Conservation (phyloP, 352 stramenopile species). For the Globisporangium lucens region DNA sequence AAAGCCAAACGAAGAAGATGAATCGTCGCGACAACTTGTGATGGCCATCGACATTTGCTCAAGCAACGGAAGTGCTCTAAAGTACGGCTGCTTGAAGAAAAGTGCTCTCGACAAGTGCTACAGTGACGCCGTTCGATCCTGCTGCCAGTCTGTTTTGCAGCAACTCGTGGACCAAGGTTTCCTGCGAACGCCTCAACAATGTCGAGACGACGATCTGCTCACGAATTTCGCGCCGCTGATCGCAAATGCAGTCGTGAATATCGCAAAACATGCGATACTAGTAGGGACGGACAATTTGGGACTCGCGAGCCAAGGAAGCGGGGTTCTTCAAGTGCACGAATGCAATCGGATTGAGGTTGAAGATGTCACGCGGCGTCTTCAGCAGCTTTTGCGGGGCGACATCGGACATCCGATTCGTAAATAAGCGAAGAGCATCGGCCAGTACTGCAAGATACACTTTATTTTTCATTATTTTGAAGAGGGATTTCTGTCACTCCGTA, state of each 20-base stretch:
- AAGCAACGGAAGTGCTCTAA: slow-evolving; percentile 21
- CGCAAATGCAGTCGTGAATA: slow-evolving; percentile 43
- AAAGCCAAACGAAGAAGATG: slow-evolving; percentile 4
- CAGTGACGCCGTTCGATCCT: slow-evolving; percentile 28
- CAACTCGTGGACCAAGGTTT: slow-evolving; percentile 40
- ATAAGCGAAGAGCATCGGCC: background rate
- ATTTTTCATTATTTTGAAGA: background rate
- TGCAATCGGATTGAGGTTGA: slow-evolving; percentile 17
- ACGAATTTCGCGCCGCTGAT: slow-evolving; percentile 53
- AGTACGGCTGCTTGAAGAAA: slow-evolving; percentile 56
- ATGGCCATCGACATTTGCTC: slow-evolving; percentile 57
- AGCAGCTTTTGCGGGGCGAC: slow-evolving; percentile 9
- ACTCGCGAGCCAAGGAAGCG: background rate
- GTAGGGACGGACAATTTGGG: background rate
- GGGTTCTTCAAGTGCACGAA: background rate
- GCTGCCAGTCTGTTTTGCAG: slow-evolving; percentile 40
- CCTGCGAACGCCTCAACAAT: slow-evolving; percentile 50
- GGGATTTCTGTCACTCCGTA: background rate
- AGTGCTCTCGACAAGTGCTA: slow-evolving; percentile 51
- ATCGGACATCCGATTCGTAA: background rate
- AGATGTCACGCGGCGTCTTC: slow-evolving; percentile 16
- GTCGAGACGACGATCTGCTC: slow-evolving; percentile 49
- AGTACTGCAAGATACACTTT: background rate
- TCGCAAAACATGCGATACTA: slow-evolving; percentile 17
- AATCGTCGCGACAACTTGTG: slow-evolving; percentile 26